Evolutionary conservation across 805 yeast genomes (phyloP).

Genomic region (Kodamaea sagamina): DNA sequence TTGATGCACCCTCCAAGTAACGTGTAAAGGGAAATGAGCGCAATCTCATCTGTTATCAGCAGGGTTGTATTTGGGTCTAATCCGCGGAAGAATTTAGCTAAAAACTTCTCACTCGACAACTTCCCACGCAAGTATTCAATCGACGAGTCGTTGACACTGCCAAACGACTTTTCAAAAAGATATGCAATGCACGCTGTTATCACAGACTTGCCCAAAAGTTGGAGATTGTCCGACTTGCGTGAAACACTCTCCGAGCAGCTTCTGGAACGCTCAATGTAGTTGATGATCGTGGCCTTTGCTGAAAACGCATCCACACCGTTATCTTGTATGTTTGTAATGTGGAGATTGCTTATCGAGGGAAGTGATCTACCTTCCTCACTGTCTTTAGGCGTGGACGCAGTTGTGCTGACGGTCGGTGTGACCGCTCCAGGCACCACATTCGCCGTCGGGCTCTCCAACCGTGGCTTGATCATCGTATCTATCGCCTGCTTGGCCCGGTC

Average conservation of each 20-base stretch:
- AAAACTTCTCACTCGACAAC: slow-evolving; percentile 41
- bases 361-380: slow-evolving; percentile 7
- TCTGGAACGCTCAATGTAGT: slow-evolving; percentile 60
- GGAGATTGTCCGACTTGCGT: slow-evolving; percentile 46
- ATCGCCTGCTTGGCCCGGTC: slow-evolving; percentile 51
- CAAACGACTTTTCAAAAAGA: slow-evolving; percentile 64
- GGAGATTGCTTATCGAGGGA: slow-evolving; percentile 14
- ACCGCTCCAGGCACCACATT: neutral
- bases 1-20: slow-evolving; percentile 69
- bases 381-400: slow-evolving; percentile 3
- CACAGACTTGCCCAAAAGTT: slow-evolving; percentile 58
- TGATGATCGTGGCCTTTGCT: slow-evolving; percentile 19
- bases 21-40: slow-evolving; percentile 56
- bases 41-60: slow-evolving; percentile 47
- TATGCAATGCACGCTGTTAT: slow-evolving; percentile 57
- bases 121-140: slow-evolving; percentile 51
- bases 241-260: slow-evolving; percentile 55
- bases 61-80: slow-evolving; percentile 44
- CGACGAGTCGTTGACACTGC: slow-evolving; percentile 54
- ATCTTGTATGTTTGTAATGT: slow-evolving; percentile 11
- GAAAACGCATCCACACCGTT: slow-evolving; percentile 17
- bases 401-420: neutral
- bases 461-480: slow-evolving; percentile 48
- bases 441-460: slow-evolving; percentile 16
- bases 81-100: slow-evolving; percentile 49